Evolutionary conservation across 2,329 filamentous ascomycete genomes (phyloP), one percentile per base, ranked within the genome.

Genomic region (Hypoxylon sp.): DNA sequence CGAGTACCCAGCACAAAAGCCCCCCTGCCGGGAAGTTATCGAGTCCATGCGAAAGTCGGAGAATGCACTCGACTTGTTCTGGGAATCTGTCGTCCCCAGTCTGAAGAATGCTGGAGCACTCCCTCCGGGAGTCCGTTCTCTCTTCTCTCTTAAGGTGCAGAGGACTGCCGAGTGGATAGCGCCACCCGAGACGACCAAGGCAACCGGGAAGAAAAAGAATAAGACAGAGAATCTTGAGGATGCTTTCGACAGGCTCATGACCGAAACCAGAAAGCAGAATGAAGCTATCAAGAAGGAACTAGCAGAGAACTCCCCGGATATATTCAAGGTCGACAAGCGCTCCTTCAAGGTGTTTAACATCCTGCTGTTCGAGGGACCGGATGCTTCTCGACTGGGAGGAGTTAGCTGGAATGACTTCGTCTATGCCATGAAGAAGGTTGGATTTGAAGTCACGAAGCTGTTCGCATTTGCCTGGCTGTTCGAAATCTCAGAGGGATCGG

Each of bases 321-420:
- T 19, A 10, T 48, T 57, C 11, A 13, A 56, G 17, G 64, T 70
- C 2, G 54, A 58, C 29, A 50, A 55, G n/a, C 64, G 61, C 52
- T 24, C 64, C 15, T 48, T 70, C 10, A 62, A 65, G 31, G 54
- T 60, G 5, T 54, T 70, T 21, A 29, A 32, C 2, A 19, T 24
- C 7, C 24, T 68, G 19, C 27, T 70, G n/a, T 62, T 32, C 35
- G 54, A 62, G 6, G 55, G 29, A 7, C 13, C 47, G 2, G 53
- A 55, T 13, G 15, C 24, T 37, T 54, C 53, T 13, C 29, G 32
- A 13, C n/a, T 39, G n/a, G 39, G 24, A 46, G 47, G 60, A 1
- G 19, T 71, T 17, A 15, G 31, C 11, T 71, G 66, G 68, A 44
- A 48, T 2, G 62, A 69, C 24, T 58, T 71, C 46, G 46, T 71